Conservation (phyloP, 148 eudicot species). For the Rhododendron simsii region DNA sequence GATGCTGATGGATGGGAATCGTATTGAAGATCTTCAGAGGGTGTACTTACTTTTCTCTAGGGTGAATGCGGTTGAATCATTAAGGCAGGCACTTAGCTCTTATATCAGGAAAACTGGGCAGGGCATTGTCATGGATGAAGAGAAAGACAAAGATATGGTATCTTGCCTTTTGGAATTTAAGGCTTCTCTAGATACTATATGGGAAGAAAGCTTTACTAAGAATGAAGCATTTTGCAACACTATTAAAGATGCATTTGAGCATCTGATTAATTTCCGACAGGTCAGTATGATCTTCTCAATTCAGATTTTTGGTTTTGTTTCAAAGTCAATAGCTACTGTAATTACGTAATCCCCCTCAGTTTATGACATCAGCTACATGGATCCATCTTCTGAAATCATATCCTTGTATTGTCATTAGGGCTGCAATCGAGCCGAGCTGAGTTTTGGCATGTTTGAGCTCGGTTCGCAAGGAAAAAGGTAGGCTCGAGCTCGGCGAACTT, state of each 20-base stretch:
- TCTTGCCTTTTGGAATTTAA: conserved; percentile 82
- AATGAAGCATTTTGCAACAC: conserved; percentile 87
- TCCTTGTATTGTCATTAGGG: neutral
- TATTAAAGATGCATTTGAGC: conserved; percentile 92
- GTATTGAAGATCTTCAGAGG: conserved; percentile 79
- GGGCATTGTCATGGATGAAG: conserved; percentile 86
- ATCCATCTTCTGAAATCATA: neutral
- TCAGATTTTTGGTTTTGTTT: neutral
- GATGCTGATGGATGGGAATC: conserved; percentile 81
- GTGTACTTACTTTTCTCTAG: conserved; percentile 67
- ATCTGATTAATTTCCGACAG: conserved; percentile 93
- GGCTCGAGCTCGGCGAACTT: too few species aligned
- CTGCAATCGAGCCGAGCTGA: too few species aligned
- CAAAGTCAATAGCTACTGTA: neutral
- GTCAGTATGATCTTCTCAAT: conserved; percentile 28
- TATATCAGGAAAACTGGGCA: conserved; percentile 84
- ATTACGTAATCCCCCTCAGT: neutral
- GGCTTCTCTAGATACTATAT: conserved; percentile 71
- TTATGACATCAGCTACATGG: neutral
- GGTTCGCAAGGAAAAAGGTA: too few species aligned
- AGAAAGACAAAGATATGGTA: conserved; percentile 97
- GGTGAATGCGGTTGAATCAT: conserved; percentile 79
- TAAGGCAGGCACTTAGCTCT: conserved; percentile 66
- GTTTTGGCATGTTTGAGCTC: too few species aligned
- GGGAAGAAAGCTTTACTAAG: conserved; percentile 90